Evolutionary conservation across 106 monocot genomes (phyloP).

Genomic region (Posidonia australis): DNA sequence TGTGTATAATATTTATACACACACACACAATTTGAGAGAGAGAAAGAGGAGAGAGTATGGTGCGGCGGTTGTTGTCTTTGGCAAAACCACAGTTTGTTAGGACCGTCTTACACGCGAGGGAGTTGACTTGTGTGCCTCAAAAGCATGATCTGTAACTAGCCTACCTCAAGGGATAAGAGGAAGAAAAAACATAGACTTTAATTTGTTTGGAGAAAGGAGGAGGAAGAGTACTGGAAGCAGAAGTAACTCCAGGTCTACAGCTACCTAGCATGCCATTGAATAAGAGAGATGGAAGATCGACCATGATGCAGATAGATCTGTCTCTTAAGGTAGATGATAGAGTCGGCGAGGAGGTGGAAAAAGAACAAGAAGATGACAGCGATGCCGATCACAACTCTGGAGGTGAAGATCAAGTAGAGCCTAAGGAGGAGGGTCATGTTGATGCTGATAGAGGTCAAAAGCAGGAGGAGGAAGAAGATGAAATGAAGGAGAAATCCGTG

Average conservation of each 20-base stretch:
- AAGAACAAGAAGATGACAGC: background rate
- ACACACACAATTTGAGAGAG: too few species aligned
- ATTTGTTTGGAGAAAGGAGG: background rate
- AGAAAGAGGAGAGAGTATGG: constrained; percentile 5
- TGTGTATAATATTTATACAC: too few species aligned
- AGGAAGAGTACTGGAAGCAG: constrained; percentile 5
- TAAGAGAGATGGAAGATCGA: constrained; percentile 11
- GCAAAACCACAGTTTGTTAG: constrained; percentile 11
- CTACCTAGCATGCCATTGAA: constrained; percentile 28
- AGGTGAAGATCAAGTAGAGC: background rate
- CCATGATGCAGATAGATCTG: constrained; percentile 37
- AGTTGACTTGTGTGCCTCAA: constrained; percentile 42
- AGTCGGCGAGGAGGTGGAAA: constrained; percentile 6
- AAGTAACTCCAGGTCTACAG: too few species aligned
- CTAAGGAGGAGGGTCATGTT: background rate
- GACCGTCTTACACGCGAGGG: constrained; percentile 18
- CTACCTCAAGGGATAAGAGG: too few species aligned
- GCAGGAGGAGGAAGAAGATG: constrained; percentile 5
- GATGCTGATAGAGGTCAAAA: too few species aligned
- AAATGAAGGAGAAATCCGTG: background rate
- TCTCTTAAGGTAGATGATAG: constrained; percentile 30
- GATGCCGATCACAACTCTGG: background rate
- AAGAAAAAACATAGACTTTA: constrained; percentile 7
- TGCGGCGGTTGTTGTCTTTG: too few species aligned
- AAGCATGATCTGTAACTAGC: background rate